Evolutionary conservation across 2,329 filamentous ascomycete species (phyloP), one percentile per base, ranked within the genome.

Genomic region (Ophiostoma montium): DNA sequence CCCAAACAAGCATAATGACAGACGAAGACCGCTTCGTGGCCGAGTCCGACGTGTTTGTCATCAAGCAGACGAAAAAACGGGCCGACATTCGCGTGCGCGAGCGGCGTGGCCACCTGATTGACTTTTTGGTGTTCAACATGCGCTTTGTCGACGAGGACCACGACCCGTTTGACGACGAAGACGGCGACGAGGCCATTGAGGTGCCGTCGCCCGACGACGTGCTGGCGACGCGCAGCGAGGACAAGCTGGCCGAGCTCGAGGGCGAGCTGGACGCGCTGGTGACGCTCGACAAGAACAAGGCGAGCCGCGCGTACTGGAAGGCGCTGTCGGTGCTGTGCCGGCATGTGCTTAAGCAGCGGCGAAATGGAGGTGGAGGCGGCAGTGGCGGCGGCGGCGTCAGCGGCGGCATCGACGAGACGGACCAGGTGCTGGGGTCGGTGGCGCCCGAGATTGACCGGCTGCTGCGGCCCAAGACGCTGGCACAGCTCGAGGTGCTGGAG

Each of bases 41-140:
- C 47, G 86, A 94, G 58, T 92, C 98, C 65, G 92, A 98, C 68
- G 82, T 84, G 55, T 98, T 98, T 61, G 92, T 96, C 50, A 70
- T 98, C 60, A 89, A 88, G 65, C 92, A 98, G 67, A 84, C 90
- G 43, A 98, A 96, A 73, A 96, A 94, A 71, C 96, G 95, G 70
- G 90, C 92, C 38, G 86, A 89, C 56, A 94, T 98, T 57, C 83
- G 92, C 36, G 88, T 96, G 42, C 86, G 88, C 57, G 89, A 94
- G 64, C 84, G 85, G 11, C 80, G 94, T 57, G 89, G 90, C 50
- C 89, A 87, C 61, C 85, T 90, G 10, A 90, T 96, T 59, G 92
- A 98, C 67, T 89, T 86, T 72, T 76, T 98, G 42, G 87, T 89
- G 1, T 92, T 96, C 60, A 94, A 86, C 53, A 69, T 98, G 54